phyloP scores from a whole-genome alignment of 2,329 filamentous ascomycete species.

The Fusarium multiceps region DNA sequence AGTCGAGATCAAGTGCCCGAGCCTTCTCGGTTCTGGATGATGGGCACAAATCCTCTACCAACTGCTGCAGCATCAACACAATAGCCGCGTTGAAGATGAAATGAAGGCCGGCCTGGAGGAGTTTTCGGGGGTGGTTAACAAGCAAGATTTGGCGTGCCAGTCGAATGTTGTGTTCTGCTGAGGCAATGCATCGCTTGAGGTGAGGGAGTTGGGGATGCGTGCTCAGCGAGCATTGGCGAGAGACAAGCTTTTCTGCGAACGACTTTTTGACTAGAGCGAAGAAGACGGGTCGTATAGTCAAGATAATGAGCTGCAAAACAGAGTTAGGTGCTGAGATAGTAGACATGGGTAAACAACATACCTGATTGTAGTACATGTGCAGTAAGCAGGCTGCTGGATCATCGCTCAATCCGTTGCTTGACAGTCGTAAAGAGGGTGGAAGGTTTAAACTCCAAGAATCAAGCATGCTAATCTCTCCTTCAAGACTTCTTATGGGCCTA shows the following conservation, averaged over 20 bases:
- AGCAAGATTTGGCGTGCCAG: conserved; percentile 56
- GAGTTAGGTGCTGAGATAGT: background rate
- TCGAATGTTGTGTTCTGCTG: conserved; percentile 59
- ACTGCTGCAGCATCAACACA: conserved; percentile 59
- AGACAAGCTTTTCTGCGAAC: conserved; percentile 55
- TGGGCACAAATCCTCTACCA: conserved; percentile 51
- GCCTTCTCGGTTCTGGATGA: conserved; percentile 42
- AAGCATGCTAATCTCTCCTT: conserved; percentile 57
- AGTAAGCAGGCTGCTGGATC: conserved; percentile 59
- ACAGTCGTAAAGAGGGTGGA: conserved; percentile 53
- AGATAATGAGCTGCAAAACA: conserved; percentile 55
- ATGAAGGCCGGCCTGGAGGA: conserved; percentile 59
- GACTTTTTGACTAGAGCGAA: conserved; percentile 60
- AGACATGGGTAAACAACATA: background rate
- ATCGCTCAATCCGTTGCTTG: conserved; percentile 49
- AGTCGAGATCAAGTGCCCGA: conserved; percentile 51
- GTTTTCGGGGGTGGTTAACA: conserved; percentile 53
- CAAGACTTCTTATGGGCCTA: conserved; percentile 50
- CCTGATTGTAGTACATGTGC: conserved; percentile 62
- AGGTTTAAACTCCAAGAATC: conserved; percentile 55
- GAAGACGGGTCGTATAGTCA: conserved; percentile 61
- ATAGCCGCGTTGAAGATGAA: conserved; percentile 63
- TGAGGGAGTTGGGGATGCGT: conserved; percentile 44
- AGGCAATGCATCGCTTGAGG: conserved; percentile 55
- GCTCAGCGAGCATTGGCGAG: conserved; percentile 42